These are phyloP conservation scores for Ascochyta pisi DNA, from an alignment of 2,329 filamentous ascomycete species.

Conservation along the genomic window DNA sequence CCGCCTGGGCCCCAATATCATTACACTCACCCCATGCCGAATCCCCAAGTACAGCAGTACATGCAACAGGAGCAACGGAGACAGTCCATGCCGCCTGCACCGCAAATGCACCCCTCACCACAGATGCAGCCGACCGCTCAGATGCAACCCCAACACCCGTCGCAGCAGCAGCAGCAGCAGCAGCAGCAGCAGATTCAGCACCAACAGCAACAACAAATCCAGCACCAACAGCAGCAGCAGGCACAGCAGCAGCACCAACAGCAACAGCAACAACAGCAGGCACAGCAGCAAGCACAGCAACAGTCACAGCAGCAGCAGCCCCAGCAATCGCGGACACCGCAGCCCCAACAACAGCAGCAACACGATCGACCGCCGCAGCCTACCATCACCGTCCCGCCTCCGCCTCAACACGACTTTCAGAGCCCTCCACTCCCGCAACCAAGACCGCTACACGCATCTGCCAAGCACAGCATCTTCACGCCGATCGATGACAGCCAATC, in stretches of 20 bases:
- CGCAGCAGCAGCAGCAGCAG: slow-evolving; percentile 64
- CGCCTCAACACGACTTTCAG: slow-evolving; percentile 61
- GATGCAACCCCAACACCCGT: slow-evolving; percentile 60
- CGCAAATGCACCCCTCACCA: slow-evolving; percentile 66
- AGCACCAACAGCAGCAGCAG: slow-evolving; percentile 73
- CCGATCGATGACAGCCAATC: slow-evolving; percentile 94
- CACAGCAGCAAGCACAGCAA: slow-evolving; percentile 71
- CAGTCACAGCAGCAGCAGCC: slow-evolving; percentile 72
- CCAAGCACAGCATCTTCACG: slow-evolving; percentile 93
- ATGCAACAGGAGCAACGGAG: slow-evolving; percentile 80
- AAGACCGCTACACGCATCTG: slow-evolving; percentile 67
- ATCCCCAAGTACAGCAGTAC: slow-evolving; percentile 67
- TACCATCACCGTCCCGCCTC: slow-evolving; percentile 53
- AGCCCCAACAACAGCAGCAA: slow-evolving; percentile 75
- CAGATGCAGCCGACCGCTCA: slow-evolving; percentile 38
- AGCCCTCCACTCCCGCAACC: slow-evolving; percentile 66
- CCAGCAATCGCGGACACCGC: slow-evolving; percentile 68
- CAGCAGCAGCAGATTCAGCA: slow-evolving; percentile 38
- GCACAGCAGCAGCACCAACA: slow-evolving; percentile 60
- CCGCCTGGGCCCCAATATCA: slow-evolving; percentile 54
- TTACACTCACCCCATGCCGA: slow-evolving; percentile 52
- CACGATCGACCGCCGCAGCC: slow-evolving; percentile 59
- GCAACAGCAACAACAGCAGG: slow-evolving; percentile 73
- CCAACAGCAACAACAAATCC: slow-evolving; percentile 68
- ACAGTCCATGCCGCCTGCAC: slow-evolving; percentile 75